Conservation (phyloP, 1,139 yeast species). For the Scheffersomyces quercinus region DNA sequence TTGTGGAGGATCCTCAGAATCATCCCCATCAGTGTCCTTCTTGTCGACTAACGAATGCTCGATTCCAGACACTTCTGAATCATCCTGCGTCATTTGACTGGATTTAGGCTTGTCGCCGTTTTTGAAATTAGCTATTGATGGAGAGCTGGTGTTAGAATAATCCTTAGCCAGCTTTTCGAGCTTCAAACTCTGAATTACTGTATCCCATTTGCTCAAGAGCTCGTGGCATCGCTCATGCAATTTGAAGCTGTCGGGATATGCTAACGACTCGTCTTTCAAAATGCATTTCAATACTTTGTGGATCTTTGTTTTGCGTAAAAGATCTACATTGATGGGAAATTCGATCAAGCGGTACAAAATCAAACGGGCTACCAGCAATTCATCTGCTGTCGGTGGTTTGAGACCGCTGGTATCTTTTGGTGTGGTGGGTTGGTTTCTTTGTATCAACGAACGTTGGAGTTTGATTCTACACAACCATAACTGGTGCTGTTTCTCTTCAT, state of each 20-base stretch:
- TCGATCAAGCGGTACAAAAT: slow-evolving; percentile 53
- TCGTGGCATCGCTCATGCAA: slow-evolving; percentile 49
- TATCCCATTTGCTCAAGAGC: slow-evolving; percentile 46
- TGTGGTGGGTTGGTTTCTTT: slow-evolving; percentile 42
- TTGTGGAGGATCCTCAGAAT: slow-evolving; percentile 7
- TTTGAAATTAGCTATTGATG: slow-evolving; percentile 2
- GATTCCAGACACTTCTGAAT: slow-evolving; percentile 33
- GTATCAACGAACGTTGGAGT: slow-evolving; percentile 46
- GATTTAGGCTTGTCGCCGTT: slow-evolving; percentile 6
- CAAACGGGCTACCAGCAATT: slow-evolving; percentile 52
- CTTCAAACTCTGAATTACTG: slow-evolving; percentile 36
- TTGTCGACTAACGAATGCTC: slow-evolving; percentile 13
- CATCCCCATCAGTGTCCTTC: slow-evolving; percentile 10
- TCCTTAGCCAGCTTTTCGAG: slow-evolving; percentile 28
- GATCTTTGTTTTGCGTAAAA: slow-evolving; percentile 51
- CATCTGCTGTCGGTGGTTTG: slow-evolving; percentile 52
- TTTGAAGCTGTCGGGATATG: slow-evolving; percentile 47
- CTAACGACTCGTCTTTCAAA: slow-evolving; percentile 40
- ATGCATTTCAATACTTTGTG: slow-evolving; percentile 57
- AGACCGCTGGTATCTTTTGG: slow-evolving; percentile 34
- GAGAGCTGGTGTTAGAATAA: neutral
- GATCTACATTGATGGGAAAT: slow-evolving; percentile 55
- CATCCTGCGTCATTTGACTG: slow-evolving; percentile 22
- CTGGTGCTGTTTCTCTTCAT: slow-evolving; percentile 47
- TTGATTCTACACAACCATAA: slow-evolving; percentile 50